A percentile compares a stretch with the other conserved stretches of the same genome.
phyloP scores from a whole-genome alignment of 257 asterid species.

The Echites panduratus region DNA sequence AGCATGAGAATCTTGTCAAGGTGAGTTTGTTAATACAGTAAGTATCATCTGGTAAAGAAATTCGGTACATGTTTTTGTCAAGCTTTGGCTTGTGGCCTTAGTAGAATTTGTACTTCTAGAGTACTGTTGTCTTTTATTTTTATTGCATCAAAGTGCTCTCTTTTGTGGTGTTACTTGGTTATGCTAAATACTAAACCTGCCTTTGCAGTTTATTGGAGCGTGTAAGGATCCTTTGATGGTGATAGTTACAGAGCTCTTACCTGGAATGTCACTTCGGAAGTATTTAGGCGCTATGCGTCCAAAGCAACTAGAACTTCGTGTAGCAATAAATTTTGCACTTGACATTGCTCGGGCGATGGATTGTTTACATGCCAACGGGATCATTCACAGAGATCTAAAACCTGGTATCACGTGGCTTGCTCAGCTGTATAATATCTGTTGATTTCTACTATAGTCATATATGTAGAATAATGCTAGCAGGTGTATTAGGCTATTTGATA shows the following conservation, averaged over 20 bases:
- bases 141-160: not conserved
- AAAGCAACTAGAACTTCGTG: slow-evolving; percentile 59
- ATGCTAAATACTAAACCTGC: not conserved
- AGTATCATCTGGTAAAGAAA: not conserved
- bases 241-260: slow-evolving; percentile 86
- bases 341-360: slow-evolving; percentile 95
- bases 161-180: not conserved
- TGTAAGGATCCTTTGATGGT: slow-evolving; percentile 98
- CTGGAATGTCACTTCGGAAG: slow-evolving; percentile 93
- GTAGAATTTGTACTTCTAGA: not conserved
- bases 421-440: slow-evolving; percentile 28
- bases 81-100: not conserved
- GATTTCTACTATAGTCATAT: slow-evolving; percentile 5
- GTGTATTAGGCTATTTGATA: slow-evolving; percentile 1
- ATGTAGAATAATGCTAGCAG: slow-evolving; percentile 11
- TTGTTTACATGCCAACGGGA: slow-evolving; percentile 90
- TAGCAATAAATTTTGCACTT: slow-evolving; percentile 74
- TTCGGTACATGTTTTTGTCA: not conserved
- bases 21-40: slow-evolving; percentile 24
- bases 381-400: slow-evolving; percentile 92
- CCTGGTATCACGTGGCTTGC: slow-evolving; percentile 60
- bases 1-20: slow-evolving; percentile 93
- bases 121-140: not conserved
- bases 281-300: slow-evolving; percentile 80
- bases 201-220: slow-evolving; percentile 90